Percentiles rank a stretch among this genome's conserved stretches.
Conservation (phyloP, 768 basidiomycete species). For the Lentinus tigrinus region DNA sequence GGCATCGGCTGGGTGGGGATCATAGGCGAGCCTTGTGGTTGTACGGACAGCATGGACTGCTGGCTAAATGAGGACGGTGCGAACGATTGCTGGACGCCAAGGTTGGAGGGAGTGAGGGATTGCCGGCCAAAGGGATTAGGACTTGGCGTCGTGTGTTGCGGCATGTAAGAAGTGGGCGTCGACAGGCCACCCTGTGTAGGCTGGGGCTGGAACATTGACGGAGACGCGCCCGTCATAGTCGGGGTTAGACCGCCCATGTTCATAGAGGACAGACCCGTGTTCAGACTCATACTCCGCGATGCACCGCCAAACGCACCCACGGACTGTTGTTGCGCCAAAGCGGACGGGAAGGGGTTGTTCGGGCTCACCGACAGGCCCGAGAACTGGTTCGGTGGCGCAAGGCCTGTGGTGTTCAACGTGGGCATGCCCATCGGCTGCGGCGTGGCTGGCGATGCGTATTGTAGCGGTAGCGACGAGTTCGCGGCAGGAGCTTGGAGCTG, state of each 20-base stretch:
- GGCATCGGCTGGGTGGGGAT: slow-evolving; percentile 11
- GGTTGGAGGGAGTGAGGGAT: background rate
- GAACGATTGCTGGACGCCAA: slow-evolving; percentile 6
- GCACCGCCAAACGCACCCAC: slow-evolving; percentile 12
- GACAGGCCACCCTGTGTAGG: background rate
- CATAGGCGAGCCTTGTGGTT: background rate
- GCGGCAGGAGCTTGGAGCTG: slow-evolving; percentile 20
- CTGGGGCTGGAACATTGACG: slow-evolving; percentile 14
- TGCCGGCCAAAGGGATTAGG: slow-evolving; percentile 22
- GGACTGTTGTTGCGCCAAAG: slow-evolving; percentile 13
- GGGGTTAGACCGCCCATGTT: background rate
- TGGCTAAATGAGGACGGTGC: slow-evolving; percentile 17
- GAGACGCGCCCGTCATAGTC: slow-evolving; percentile 11
- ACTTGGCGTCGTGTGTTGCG: slow-evolving; percentile 14
- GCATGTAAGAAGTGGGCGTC: background rate
- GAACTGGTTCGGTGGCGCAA: slow-evolving; percentile 17
- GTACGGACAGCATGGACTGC: background rate
- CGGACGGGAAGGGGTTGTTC: slow-evolving; percentile 21
- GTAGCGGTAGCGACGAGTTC: slow-evolving; percentile 26
- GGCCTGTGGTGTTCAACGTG: background rate
- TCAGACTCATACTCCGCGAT: slow-evolving; percentile 23
- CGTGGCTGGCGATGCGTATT: slow-evolving; percentile 18
- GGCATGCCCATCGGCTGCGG: slow-evolving; percentile 18
- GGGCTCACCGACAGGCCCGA: slow-evolving; percentile 22
- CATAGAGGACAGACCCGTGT: slow-evolving; percentile 14